phyloP scores from a whole-genome alignment of 495 filamentous ascomycete genomes.

The Neurospora sp. region DNA sequence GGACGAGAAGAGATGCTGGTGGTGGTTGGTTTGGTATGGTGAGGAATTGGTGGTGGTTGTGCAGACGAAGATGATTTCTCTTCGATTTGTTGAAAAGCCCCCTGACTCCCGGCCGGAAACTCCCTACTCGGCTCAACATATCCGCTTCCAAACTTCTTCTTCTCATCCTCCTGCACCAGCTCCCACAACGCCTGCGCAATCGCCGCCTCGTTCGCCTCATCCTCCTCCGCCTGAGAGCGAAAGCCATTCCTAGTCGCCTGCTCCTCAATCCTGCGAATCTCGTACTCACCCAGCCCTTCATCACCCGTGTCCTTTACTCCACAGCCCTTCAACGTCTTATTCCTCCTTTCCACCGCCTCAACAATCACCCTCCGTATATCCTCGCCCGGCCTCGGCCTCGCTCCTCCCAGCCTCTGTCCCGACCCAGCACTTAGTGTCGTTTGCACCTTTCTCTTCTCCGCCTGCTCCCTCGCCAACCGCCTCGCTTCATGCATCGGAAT shows the following conservation, averaged over 20 bases:
- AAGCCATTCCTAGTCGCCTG: slow-evolving; percentile 65
- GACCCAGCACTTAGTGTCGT: slow-evolving; percentile 43
- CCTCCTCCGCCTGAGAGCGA: slow-evolving; percentile 75
- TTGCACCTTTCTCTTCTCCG: slow-evolving; percentile 53
- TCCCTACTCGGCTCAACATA: slow-evolving; percentile 55
- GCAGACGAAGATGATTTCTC: slow-evolving; percentile 12
- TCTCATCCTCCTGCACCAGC: slow-evolving; percentile 71
- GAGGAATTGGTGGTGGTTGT: slow-evolving; percentile 15
- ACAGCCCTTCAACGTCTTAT: slow-evolving; percentile 57
- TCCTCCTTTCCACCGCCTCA: slow-evolving; percentile 60
- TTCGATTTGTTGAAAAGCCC: slow-evolving; percentile 7
- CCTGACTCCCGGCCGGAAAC: slow-evolving; percentile 48
- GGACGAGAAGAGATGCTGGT: not conserved
- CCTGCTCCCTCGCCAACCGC: slow-evolving; percentile 61
- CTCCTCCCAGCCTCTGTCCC: slow-evolving; percentile 66
- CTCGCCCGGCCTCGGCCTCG: slow-evolving; percentile 44
- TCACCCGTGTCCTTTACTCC: slow-evolving; percentile 35
- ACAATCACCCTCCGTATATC: slow-evolving; percentile 70
- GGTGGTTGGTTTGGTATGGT: slow-evolving; percentile 7
- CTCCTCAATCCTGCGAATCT: slow-evolving; percentile 51
- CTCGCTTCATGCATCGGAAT: slow-evolving; percentile 68
- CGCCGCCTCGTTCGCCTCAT: slow-evolving; percentile 83
- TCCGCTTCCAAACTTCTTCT: slow-evolving; percentile 48
- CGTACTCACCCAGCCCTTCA: slow-evolving; percentile 46
- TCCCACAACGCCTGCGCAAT: slow-evolving; percentile 83